These are phyloP conservation scores for Metschnikowia corniflorae DNA, from an alignment of 805 yeast species.

Conservation along the genomic window DNA sequence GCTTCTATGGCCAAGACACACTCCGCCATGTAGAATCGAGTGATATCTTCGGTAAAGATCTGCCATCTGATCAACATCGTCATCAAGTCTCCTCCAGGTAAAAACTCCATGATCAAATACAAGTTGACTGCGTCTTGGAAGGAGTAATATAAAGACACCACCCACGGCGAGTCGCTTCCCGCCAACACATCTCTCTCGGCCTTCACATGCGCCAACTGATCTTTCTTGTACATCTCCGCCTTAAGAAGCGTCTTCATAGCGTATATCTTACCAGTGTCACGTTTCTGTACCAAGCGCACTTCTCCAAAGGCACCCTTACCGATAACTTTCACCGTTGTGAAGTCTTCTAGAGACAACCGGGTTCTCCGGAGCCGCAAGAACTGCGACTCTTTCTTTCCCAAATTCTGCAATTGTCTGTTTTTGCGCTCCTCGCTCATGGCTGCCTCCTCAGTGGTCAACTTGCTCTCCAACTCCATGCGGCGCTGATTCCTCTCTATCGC, in stretches of 20 bases:
- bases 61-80: slow-evolving; percentile 95
- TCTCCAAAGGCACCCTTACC: slow-evolving; percentile 99
- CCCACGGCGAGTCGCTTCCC: slow-evolving; percentile 86
- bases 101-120: slow-evolving; percentile 71
- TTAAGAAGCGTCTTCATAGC: slow-evolving; percentile 92
- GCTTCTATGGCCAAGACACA: slow-evolving; percentile 95
- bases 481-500: slow-evolving; percentile 96
- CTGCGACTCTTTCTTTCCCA: slow-evolving; percentile 87
- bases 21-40: slow-evolving; percentile 92
- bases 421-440: slow-evolving; percentile 74
- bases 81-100: slow-evolving; percentile 86
- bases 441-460: slow-evolving; percentile 60
- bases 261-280: slow-evolving; percentile 85
- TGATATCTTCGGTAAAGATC: slow-evolving; percentile 88
- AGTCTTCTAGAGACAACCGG: slow-evolving; percentile 75
- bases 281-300: slow-evolving; percentile 89
- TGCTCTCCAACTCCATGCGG: slow-evolving; percentile 77
- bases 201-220: slow-evolving; percentile 91
- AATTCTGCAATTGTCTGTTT: slow-evolving; percentile 71
- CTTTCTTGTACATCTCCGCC: slow-evolving; percentile 91
- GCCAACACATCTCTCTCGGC: slow-evolving; percentile 96
- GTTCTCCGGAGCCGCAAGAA: slow-evolving; percentile 83
- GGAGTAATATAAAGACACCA: slow-evolving; percentile 75
- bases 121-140: slow-evolving; percentile 76
- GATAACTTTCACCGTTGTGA: slow-evolving; percentile 79